Percentiles rank a stretch among this genome's conserved stretches.
These are phyloP conservation scores for Cordyceps javanica DNA, from an alignment of 2,329 filamentous ascomycete genomes.

Conservation along the genomic window DNA sequence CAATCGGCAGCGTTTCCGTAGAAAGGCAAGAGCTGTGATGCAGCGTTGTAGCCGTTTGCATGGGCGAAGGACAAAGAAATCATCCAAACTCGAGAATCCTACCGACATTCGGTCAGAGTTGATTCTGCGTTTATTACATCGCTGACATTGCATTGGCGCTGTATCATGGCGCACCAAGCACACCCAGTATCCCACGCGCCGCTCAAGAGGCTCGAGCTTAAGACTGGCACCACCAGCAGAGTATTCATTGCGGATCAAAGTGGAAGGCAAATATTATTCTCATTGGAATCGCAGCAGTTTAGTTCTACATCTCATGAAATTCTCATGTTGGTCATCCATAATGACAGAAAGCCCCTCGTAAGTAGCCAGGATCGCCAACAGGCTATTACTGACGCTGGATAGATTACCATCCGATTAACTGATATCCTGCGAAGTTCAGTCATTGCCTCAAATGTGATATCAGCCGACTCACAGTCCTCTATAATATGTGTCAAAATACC, in stretches of 20 bases:
- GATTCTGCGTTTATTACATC: neutral
- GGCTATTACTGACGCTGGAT: neutral
- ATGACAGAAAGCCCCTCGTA: constrained; percentile 3
- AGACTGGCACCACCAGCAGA: neutral
- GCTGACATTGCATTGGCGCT: no score
- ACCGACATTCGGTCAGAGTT: neutral
- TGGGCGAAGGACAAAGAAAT: neutral
- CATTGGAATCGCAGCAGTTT: neutral
- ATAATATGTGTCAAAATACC: constrained; percentile 23
- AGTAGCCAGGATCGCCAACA: neutral
- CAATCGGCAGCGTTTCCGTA: constrained; percentile 12
- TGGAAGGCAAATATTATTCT: neutral
- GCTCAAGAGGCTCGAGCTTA: constrained; percentile 2
- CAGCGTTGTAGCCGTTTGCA: neutral
- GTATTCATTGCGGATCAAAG: constrained; percentile 1
- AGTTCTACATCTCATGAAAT: neutral
- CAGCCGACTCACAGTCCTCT: constrained; percentile 14
- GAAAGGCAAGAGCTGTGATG: neutral
- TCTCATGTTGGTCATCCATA: neutral
- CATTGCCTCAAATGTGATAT: neutral
- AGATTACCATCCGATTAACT: constrained; percentile 10
- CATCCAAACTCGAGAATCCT: neutral
- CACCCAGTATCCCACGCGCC: neutral
- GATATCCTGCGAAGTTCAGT: constrained; percentile 2
- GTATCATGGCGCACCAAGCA: neutral